phyloP scores from a whole-genome alignment of 129 eudicot genomes.

The Escallonia rubra region DNA sequence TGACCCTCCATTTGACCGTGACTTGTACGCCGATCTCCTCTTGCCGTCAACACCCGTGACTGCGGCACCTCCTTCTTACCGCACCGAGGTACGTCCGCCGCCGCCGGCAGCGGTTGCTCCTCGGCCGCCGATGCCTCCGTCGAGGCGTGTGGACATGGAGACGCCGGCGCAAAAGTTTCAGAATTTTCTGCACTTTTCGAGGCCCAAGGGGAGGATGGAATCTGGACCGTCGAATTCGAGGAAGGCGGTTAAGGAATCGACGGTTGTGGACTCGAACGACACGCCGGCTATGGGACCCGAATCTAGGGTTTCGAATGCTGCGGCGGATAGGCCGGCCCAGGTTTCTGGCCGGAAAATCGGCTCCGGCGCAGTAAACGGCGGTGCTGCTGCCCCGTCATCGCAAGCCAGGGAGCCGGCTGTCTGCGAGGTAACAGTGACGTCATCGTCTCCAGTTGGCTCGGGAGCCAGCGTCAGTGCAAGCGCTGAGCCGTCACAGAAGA shows the following conservation, averaged over 20 bases:
- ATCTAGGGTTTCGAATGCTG: slow-evolving; percentile 14
- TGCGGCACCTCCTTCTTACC: slow-evolving; percentile 2
- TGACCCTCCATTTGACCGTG: slow-evolving; percentile 57
- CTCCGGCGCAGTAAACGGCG: slow-evolving; percentile 7
- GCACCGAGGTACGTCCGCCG: slow-evolving; percentile 13
- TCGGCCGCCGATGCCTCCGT: slow-evolving; percentile 39
- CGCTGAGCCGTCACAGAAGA: slow-evolving; percentile 9
- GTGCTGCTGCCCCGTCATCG: neutral
- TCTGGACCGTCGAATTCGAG: slow-evolving; percentile 26
- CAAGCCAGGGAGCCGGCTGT: slow-evolving; percentile 8
- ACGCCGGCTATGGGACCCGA: slow-evolving; percentile 21
- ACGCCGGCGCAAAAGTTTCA: slow-evolving; percentile 6
- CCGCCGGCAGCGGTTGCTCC: slow-evolving; percentile 17
- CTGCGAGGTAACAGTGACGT: slow-evolving; percentile 20
- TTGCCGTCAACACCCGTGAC: slow-evolving; percentile 25
- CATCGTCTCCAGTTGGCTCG: slow-evolving; percentile 16
- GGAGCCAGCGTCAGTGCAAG: slow-evolving; percentile 3
- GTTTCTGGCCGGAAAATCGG: slow-evolving; percentile 13
- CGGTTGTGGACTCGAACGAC: slow-evolving; percentile 57
- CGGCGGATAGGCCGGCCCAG: slow-evolving; percentile 19
- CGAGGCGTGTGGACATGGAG: slow-evolving; percentile 23
- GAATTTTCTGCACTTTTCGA: slow-evolving; percentile 47
- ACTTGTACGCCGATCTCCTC: slow-evolving; percentile 43
- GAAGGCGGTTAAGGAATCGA: slow-evolving; percentile 27
- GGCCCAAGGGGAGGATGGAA: slow-evolving; percentile 13